Evolutionary conservation across 805 yeast genomes (phyloP), one percentile per base, ranked within the genome.

Genomic region (Starmerella riodocensis): DNA sequence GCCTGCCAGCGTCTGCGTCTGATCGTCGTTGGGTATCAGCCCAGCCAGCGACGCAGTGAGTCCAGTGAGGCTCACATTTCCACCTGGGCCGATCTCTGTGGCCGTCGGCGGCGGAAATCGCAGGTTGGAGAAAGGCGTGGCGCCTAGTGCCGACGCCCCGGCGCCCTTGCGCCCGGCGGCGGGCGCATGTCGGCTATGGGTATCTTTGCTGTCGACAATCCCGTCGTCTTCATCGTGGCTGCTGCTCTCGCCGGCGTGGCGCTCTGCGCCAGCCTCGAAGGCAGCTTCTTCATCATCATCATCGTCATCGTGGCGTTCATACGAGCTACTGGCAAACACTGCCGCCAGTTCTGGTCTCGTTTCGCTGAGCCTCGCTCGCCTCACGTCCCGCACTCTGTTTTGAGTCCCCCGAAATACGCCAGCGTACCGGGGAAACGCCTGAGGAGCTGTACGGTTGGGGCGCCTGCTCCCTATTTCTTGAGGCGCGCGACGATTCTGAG

Each of bases 401-500:
- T 13, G 9, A 4, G 21, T 78, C 76, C 34, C 67, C 60, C 40
- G 25, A 76, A 79, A 82, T 51, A 74, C 78, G 46, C 69, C 77
- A 0, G 94, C 94, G 94, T 94, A 85, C 4, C 74, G 65, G 4
- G 94, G 94, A 3, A 80, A 80, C 33, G 61, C 64, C 12, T 59
- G 58, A 56, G 79, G 79, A 49, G 80, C 61, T 40, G n/a, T n/a
- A n/a, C n/a, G n/a, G n/a, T n/a, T n/a, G n/a, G n/a, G n/a, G n/a
- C n/a, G n/a, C n/a, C n/a, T n/a, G 27, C 27, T 24, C 27, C 12
- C 12, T 24, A 9, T 9, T 24, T 24, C 12, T 13, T 24, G 27
- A 9, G 27, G 27, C 9, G 9, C 27, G 9, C 27, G 12, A 24
- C 27, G 9, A 24, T 9, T 11, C 9, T 11, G 27, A 24, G 27